Evolutionary conservation across 108 stramenopile species (phyloP).

Genomic region (Chaetoceros muelleri): DNA sequence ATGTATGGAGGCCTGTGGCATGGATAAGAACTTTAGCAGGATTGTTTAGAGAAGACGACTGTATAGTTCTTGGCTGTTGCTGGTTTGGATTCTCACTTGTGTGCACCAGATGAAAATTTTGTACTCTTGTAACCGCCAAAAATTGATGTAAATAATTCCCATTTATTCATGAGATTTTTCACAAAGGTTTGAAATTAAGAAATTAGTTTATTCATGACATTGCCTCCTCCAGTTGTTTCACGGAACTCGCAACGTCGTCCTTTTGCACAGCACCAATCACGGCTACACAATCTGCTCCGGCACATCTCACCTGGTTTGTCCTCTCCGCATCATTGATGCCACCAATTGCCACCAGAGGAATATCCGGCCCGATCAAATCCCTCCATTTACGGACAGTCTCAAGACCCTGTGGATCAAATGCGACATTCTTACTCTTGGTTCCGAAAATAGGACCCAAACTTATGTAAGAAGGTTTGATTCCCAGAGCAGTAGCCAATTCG

Average conservation of each 20-base stretch:
- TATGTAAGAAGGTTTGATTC: constrained; percentile 79
- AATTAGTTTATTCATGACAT: constrained; percentile 25
- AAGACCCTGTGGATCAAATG: constrained; percentile 82
- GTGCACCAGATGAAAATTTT: too few species aligned
- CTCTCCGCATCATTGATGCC: constrained; percentile 58
- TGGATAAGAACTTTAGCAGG: constrained; percentile 53
- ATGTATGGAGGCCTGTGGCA: constrained; percentile 75
- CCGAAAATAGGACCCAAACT: constrained; percentile 83
- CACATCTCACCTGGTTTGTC: constrained; percentile 49
- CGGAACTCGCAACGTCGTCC: constrained; percentile 36
- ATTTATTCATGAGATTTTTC: too few species aligned
- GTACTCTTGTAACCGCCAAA: too few species aligned
- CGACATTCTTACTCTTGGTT: constrained; percentile 76
- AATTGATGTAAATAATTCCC: too few species aligned
- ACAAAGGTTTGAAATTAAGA: not conserved
- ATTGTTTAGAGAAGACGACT: too few species aligned
- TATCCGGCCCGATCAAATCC: constrained; percentile 46
- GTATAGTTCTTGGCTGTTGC: too few species aligned
- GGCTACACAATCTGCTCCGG: constrained; percentile 84
- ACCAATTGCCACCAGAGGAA: constrained; percentile 86
- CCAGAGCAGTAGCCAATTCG: constrained; percentile 78
- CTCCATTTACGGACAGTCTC: constrained; percentile 70
- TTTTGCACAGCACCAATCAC: constrained; percentile 80
- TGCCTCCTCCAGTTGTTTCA: constrained; percentile 37
- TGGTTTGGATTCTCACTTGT: too few species aligned